Conservation (phyloP, 1,139 yeast genomes). For the Suhomyces bribrorum region DNA sequence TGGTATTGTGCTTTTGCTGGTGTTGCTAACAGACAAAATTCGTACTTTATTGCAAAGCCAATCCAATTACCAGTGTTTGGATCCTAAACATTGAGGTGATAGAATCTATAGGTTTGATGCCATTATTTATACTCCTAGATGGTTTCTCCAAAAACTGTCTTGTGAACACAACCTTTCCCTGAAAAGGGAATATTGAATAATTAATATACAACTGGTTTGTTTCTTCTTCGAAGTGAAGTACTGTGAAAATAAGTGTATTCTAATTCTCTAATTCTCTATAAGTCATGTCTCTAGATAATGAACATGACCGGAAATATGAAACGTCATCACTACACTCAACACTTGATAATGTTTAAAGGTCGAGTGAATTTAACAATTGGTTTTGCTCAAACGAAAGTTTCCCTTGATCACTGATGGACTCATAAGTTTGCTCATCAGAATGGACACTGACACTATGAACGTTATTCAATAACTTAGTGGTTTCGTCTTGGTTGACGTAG, state of each 20-base stretch:
- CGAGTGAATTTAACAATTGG: conserved; percentile 46
- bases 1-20: conserved; percentile 45
- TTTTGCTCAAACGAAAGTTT: conserved; percentile 49
- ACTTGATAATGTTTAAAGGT: too few relatives aligned
- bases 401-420: conserved; percentile 3
- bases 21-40: conserved; percentile 30
- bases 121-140: too few relatives aligned
- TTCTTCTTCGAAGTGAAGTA: neutral
- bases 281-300: too few relatives aligned
- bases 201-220: neutral
- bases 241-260: too few relatives aligned
- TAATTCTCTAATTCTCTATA: too few relatives aligned
- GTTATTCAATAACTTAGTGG: conserved; percentile 11
- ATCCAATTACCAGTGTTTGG: conserved; percentile 10
- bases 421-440: conserved; percentile 5
- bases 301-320: too few relatives aligned
- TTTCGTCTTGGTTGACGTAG: conserved; percentile 10
- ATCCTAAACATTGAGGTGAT: too few relatives aligned
- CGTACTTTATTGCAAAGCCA: conserved; percentile 28
- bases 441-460: conserved; percentile 2
- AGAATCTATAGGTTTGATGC: too few relatives aligned
- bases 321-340: too few relatives aligned
- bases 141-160: too few relatives aligned
- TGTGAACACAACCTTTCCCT: too few relatives aligned
- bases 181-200: neutral